These are phyloP conservation scores for Orbilia quercus DNA, from an alignment of 2,329 filamentous ascomycete genomes.

Conservation along the genomic window DNA sequence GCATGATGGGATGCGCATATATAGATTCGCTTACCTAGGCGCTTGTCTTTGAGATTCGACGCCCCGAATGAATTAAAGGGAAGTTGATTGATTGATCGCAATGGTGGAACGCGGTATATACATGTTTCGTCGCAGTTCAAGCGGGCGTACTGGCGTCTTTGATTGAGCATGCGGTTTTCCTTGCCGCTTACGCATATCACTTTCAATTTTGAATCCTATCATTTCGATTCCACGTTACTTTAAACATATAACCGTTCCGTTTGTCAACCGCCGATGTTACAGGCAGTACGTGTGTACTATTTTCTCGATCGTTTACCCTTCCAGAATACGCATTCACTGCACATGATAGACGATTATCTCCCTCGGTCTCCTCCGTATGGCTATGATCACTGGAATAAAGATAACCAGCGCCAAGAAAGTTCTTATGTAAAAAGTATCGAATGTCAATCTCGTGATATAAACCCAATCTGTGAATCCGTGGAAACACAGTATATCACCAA, in stretches of 20 bases:
- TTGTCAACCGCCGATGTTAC: no score
- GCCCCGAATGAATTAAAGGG: no score
- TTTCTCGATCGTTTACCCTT: background rate
- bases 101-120: no score
- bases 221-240: background rate
- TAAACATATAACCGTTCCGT: no score
- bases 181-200: background rate
- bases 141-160: slow-evolving; percentile 25
- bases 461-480: slow-evolving; percentile 22
- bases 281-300: background rate
- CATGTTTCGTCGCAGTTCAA: background rate
- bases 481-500: slow-evolving; percentile 27
- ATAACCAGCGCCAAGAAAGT: background rate
- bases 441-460: slow-evolving; percentile 31
- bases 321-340: background rate
- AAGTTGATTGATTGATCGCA: no score
- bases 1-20: slow-evolving; percentile 5
- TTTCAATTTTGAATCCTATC: background rate
- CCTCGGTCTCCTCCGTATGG: background rate
- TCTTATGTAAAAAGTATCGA: background rate
- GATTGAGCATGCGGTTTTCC: background rate
- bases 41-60: background rate
- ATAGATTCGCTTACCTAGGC: background rate
- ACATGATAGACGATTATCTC: background rate
- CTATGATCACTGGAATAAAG: background rate